Base-by-base conservation (phyloP, 805 yeast species). In the Cyberlindnera mycetangii region DNA sequence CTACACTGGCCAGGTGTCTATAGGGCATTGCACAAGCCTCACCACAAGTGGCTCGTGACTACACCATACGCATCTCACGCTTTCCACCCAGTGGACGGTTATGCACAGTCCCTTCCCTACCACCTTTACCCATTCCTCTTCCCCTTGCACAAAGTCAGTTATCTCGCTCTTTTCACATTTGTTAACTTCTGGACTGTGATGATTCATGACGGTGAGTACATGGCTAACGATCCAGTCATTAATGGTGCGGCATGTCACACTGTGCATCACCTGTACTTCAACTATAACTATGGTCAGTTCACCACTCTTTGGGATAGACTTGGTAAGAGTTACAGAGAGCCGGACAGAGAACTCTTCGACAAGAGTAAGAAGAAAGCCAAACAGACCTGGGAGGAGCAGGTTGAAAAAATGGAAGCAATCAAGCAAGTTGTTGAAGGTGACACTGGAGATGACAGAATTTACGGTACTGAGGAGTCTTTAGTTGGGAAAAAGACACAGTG, bases 201-300 rank as follows among this genome's bases (percentile, higher is more conserved):
- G 93, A 93, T 93, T 62, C 99, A 93, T 68, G 99, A 93, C 62
- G 99, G 99, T 53, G 93, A 90, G 64, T 93, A 89, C 67, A 66
- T 92, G 73, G 85, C 96, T 35, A 85, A 88, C 66, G 95, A 89
- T 65, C 96, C 97, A 7, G 78, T 89, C 47, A 85, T 93, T 54
- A 93, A 93, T 67, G 99, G 99, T 59, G 90, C 98, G 15, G 99
- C 99, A 6, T 92, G 98, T 68, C 99, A 93, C 71, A 90, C 99
- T 1, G 82, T 92, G 38, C 99, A 93, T 68, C 99, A 93, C 64
- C 70, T 93, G 56, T 93, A 93, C 70, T 93, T 93, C 80, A 92
- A 92, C 75, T 93, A 93, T 71, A 93, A 93, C 74, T 93, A 90
- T 64, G 99, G 99, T 32, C 99, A 93, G 70, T 93, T 92, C 72